Evolutionary conservation across 73 alveolate genomes (phyloP), one percentile per base, ranked within the genome.

Genomic region (Paramecium bursaria): DNA sequence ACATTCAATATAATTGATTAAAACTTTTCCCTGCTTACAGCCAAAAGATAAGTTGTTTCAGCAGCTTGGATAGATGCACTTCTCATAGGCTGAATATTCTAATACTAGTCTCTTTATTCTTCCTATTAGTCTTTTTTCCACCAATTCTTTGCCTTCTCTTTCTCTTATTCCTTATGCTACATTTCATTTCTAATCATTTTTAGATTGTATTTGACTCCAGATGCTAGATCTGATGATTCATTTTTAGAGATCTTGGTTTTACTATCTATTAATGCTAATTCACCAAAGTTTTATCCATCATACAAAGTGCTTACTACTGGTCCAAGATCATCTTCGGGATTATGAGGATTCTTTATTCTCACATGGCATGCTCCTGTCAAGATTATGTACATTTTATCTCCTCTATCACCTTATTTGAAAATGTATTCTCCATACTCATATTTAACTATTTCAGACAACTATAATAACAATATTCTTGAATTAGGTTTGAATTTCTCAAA

Each of bases 301-400:
- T 79, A 79, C 0, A 79, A 27, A 3, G 89, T 79, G n/a, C 85
- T 73, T 6, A 79, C 89, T 22, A 79, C 73, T 0, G 76, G 77
- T 31, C 48, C 54, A 55, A 46, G 42, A 33, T 79, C 85, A 27
- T 53, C 30, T 0, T 47, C 74, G 39, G 53, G 73, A 26, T 50
- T 53, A 54, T 55, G 75, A 3, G 76, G 55, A 44, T 73, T 79
- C 48, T 79, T 79, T 3, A 79, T 79, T 53, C 89, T 79, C 4
- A 79, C 89, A 42, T 79, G 89, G 39, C 89, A 79, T 22, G 85
- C 89, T 10, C 89, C 89, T 49, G 50, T 79, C 3, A 79, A 21
- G 0, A 79, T 79, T 10, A 79, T 73, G 26, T 79, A 79, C 89
- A 79, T 79, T 21, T 53, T 23, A 31, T 79, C 89, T 22, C 89